Evolutionary conservation across 129 eudicot genomes (phyloP), one percentile per base, ranked within the genome.

Genomic region (Tagetes erecta): DNA sequence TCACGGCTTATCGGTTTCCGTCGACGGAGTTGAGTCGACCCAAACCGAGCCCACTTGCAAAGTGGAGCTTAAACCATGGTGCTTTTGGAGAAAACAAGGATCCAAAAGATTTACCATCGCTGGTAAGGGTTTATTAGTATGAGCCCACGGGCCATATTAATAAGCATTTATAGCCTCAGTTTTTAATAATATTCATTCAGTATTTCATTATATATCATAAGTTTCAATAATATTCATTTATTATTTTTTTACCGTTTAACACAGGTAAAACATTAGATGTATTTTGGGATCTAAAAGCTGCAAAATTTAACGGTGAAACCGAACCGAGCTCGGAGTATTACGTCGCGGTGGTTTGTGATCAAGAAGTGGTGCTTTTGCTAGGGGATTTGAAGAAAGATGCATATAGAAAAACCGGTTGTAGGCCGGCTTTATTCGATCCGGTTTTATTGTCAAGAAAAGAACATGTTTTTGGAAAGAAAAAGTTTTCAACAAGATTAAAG

Each of bases 21-120:
- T 94, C 1, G 88, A 85, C 42, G 97, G 93, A 3, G 46, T 76
- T 0, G 84, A 36, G 1, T 45, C 78, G 12, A 56, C 76, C 44
- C 92, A 86, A 1, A 76, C 82, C 3, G 81, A 80, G 35, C 89
- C 85, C 78, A 84, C 87, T 3, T 94, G 98, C 66, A 94, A 94
- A 73, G 88, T 94, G 33, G 98, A 94, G 91, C 83, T 94, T 53
- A 94, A 94, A 69, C 98, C 98, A 27, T 94, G 97, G 97, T 83
- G 85, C 64, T 94, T 94, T 67, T 94, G 98, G 98, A 80, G 87
- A 74, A 94, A 94, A 63, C 98, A 94, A 58, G 98, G 98, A 31
- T 84, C 87, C 1, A 94, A 94, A 74, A 83, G 87, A 1, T 88
- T 90, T 39, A 50, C 13, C 0, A 87, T 88, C 2, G 92, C 83